phyloP scores from a whole-genome alignment of 805 yeast species.

The Pichia nanzhaoensis region DNA sequence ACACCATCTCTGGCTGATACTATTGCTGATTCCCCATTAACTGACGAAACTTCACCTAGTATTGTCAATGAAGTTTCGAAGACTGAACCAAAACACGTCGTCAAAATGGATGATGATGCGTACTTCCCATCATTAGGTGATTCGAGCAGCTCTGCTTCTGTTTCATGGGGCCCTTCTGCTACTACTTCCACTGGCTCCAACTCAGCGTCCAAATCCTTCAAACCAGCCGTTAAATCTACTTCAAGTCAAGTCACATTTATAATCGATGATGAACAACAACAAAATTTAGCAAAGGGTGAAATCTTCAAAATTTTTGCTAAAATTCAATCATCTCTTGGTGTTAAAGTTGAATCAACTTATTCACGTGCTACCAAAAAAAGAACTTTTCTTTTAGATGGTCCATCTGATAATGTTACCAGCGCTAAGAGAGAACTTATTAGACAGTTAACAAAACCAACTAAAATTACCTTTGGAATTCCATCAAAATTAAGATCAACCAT shows the following conservation, averaged over 20 bases:
- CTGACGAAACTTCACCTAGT: not conserved
- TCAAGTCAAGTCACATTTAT: conserved; percentile 75
- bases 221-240: conserved; percentile 45
- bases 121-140: conserved; percentile 65
- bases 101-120: conserved; percentile 40
- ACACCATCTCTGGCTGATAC: conserved; percentile 10
- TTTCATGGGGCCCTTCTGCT: conserved; percentile 37
- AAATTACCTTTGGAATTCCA: conserved; percentile 59
- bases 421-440: conserved; percentile 75
- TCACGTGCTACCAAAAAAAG: conserved; percentile 70
- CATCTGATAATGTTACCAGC: conserved; percentile 50
- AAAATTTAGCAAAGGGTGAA: conserved; percentile 56
- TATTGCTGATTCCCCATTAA: not conserved
- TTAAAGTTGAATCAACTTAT: conserved; percentile 76
- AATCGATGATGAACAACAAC: conserved; percentile 62
- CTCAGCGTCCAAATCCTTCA: conserved; percentile 22
- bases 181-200: conserved; percentile 18
- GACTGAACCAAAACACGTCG: conserved; percentile 10
- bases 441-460: conserved; percentile 70
- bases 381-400: conserved; percentile 78
- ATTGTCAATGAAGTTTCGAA: conserved; percentile 4
- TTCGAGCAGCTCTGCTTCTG: conserved; percentile 31
- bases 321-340: conserved; percentile 53
- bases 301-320: conserved; percentile 59
- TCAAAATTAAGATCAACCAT: conserved; percentile 67